phyloP scores from a whole-genome alignment of 768 basidiomycete species.

The Rhizopogon roseolus region DNA sequence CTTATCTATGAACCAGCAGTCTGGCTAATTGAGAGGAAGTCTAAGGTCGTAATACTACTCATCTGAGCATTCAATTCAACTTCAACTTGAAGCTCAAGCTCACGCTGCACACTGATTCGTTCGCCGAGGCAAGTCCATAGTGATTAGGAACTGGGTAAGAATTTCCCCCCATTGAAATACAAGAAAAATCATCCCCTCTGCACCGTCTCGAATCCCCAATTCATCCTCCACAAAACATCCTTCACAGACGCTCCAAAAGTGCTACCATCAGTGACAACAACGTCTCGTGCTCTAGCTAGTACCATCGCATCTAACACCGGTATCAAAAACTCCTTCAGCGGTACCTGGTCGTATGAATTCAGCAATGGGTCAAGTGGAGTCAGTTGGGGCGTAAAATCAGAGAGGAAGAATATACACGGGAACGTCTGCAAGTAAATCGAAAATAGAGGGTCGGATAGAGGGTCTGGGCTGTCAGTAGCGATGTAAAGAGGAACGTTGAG shows the following conservation, averaged over 20 bases:
- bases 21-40: no score
- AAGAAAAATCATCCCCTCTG: constrained; percentile 34
- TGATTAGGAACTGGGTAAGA: no score
- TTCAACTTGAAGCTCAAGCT: no score
- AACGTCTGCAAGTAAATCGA: constrained; percentile 45
- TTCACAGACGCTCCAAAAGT: constrained; percentile 70
- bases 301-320: constrained; percentile 74
- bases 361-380: constrained; percentile 28
- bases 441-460: constrained; percentile 38
- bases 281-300: constrained; percentile 47
- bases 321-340: constrained; percentile 41
- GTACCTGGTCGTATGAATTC: constrained; percentile 46
- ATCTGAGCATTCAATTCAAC: no score
- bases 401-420: constrained; percentile 58
- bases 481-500: constrained; percentile 63
- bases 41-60: no score
- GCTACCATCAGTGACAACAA: constrained; percentile 69
- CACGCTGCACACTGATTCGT: no score
- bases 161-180: no score
- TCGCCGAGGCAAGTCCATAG: no score
- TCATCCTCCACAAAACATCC: constrained; percentile 62
- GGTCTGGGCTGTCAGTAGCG: constrained; percentile 52
- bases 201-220: constrained; percentile 48
- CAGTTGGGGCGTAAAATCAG: constrained; percentile 38
- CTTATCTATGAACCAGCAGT: no score